A percentile compares a stretch with the other conserved stretches of the same genome.
phyloP scores from a whole-genome alignment of 331 rosid genomes.

The Prunus yedoensis region DNA sequence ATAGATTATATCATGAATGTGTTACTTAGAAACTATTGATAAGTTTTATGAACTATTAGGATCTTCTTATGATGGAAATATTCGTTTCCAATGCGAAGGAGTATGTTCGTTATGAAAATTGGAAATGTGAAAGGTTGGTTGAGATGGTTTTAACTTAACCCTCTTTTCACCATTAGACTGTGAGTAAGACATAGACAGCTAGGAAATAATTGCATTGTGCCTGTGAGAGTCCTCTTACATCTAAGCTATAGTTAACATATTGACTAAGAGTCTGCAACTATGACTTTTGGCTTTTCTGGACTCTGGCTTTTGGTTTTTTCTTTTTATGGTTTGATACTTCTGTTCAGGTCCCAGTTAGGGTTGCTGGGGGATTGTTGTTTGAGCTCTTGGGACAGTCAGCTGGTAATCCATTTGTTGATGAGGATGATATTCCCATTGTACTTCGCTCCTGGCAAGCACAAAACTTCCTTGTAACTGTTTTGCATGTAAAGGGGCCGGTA shows the following conservation, averaged over 20 bases:
- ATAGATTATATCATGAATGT: too few species aligned
- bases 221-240: background rate
- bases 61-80: background rate
- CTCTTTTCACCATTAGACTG: background rate
- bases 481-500: constrained; percentile 71
- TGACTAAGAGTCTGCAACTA: background rate
- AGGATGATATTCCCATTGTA: constrained; percentile 91
- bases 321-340: constrained; percentile 20
- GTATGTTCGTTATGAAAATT: background rate
- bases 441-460: constrained; percentile 98
- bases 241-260: background rate
- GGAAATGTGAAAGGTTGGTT: background rate
- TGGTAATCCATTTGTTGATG: constrained; percentile 77
- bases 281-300: background rate
- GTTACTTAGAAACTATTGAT: background rate
- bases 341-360: constrained; percentile 90
- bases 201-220: background rate
- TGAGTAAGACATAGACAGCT: background rate
- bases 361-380: constrained; percentile 88
- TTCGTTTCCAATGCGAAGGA: background rate
- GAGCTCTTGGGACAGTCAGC: constrained; percentile 96
- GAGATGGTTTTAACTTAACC: background rate
- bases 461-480: constrained; percentile 75
- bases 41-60: background rate
- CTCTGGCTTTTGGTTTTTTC: background rate